A percentile compares a stretch with the other conserved stretches of the same genome.
phyloP scores from a whole-genome alignment of 257 asterid genomes.

The Eucommia ulmoides region DNA sequence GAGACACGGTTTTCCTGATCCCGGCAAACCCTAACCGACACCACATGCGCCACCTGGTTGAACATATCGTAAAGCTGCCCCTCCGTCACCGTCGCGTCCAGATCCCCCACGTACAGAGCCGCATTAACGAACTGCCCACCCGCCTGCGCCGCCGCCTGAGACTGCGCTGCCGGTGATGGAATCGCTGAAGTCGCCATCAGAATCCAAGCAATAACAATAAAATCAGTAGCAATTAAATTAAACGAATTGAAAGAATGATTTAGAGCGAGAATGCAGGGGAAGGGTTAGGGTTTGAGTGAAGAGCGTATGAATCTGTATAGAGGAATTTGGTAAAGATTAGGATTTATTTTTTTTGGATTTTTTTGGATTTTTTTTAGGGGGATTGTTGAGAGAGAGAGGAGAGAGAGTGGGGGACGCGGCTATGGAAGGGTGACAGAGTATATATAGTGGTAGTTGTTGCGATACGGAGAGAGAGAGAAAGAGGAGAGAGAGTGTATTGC shows the following conservation, averaged over 20 bases:
- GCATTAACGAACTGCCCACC: constrained; percentile 17
- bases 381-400: too few relatives aligned
- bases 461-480: neutral
- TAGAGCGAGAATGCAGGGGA: neutral
- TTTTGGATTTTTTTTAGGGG: neutral
- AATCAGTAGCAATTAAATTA: neutral
- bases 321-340: too few relatives aligned
- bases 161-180: constrained; percentile 22
- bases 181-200: constrained; percentile 32
- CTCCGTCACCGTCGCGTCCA: constrained; percentile 54
- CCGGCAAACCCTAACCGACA: neutral
- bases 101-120: constrained; percentile 73
- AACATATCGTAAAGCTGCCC: constrained; percentile 51
- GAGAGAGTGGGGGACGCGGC: neutral
- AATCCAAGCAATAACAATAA: neutral
- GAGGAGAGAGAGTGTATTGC: neutral
- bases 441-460: too few relatives aligned
- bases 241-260: too few relatives aligned
- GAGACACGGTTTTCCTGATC: neutral
- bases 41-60: constrained; percentile 33
- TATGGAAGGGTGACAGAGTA: neutral
- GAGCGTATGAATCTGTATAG: neutral
- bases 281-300: neutral
- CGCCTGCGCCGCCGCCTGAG: constrained; percentile 11
- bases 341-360: too few relatives aligned